Conservation (phyloP, 495 filamentous ascomycete genomes). For the Barbatosphaeria neglecta region DNA sequence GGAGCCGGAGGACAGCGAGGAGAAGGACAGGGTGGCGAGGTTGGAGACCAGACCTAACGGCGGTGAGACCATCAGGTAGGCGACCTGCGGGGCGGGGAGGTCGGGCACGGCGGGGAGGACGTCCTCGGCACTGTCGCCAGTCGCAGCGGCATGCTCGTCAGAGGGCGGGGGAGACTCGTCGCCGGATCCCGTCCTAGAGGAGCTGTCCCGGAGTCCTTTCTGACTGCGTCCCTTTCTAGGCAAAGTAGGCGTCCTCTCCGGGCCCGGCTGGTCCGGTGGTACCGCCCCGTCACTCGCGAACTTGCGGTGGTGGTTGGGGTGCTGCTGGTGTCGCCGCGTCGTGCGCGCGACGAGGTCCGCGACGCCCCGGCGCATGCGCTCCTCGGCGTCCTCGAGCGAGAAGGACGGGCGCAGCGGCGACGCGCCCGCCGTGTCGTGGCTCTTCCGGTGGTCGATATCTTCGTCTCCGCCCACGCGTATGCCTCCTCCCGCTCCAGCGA, state of each 20-base stretch:
- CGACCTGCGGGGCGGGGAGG: constrained; percentile 21
- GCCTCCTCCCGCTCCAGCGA: constrained; percentile 19
- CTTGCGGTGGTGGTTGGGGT: not conserved
- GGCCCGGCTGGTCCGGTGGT: not conserved
- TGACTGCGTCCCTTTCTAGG: too few species aligned
- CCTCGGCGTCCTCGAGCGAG: constrained; percentile 15
- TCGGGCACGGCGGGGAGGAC: constrained; percentile 13
- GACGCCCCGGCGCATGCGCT: constrained; percentile 27
- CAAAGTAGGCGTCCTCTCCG: constrained; percentile 1
- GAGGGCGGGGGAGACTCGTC: not conserved
- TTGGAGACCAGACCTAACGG: constrained; percentile 52
- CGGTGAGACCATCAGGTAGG: constrained; percentile 75
- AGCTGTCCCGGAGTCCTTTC: too few species aligned
- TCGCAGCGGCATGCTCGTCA: too few species aligned
- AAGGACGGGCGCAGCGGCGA: not conserved
- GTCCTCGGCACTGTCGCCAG: constrained; percentile 4
- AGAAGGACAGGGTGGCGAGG: constrained; percentile 44
- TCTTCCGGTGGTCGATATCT: constrained; percentile 4
- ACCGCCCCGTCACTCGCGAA: not conserved
- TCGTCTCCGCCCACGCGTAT: constrained; percentile 30
- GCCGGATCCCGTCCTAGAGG: too few species aligned
- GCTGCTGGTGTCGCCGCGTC: constrained; percentile 14
- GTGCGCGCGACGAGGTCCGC: constrained; percentile 24
- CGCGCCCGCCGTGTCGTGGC: constrained; percentile 1
- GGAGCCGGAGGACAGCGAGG: constrained; percentile 7